Evolutionary conservation across 371 early-diverging fungal genomes (phyloP), one percentile per base, ranked within the genome.

Genomic region (Lichtheimia corymbifera): DNA sequence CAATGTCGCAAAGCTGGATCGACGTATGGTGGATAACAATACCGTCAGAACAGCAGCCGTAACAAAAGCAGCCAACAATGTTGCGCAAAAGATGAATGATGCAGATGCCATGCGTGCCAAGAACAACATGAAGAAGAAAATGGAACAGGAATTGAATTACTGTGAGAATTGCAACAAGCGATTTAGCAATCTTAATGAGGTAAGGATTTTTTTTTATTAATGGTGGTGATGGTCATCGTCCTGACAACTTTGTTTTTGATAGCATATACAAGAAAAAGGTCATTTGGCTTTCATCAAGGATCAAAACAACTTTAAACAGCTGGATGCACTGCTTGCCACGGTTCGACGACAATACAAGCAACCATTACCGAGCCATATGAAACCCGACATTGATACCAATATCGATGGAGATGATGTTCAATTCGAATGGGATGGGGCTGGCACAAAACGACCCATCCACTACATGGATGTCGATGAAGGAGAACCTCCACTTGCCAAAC

Each of bases 131-230:
- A 35, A 52, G 25, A 47, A 30, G 44, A 58, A 54, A 55, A 54
- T 45, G 42, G 57, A 60, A 18, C 62, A 62, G 6, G 71, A 68
- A 6, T 50, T 64, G 20, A 67, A 66, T 3, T 79, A 56, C 27
- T 79, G 79, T 49, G 79, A 79, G 41, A 79, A 73, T 43, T 79
- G 79, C 59, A 71, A 72, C 41, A 55, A 61, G 42, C 49, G 62
- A 14, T 79, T 70, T 58, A 47, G 53, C 15, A 43, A 59, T 22
- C 52, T 68, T 25, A 62, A 69, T 56, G 64, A 75, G 58, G 79
- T 75, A 75, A 65, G 18, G 45, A 13, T 35, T n/a, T 2, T 12
- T 20, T 20, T 27, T 61, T 20, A 55, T 14, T 5, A 4, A 40
- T 54, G 12, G n/a, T n/a, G 12, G 12, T 20, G 42, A n/a, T n/a